Percentiles rank a stretch among this genome's conserved stretches.
Conservation (phyloP, 148 eudicot species). For the Heliamphora exappendiculata region DNA sequence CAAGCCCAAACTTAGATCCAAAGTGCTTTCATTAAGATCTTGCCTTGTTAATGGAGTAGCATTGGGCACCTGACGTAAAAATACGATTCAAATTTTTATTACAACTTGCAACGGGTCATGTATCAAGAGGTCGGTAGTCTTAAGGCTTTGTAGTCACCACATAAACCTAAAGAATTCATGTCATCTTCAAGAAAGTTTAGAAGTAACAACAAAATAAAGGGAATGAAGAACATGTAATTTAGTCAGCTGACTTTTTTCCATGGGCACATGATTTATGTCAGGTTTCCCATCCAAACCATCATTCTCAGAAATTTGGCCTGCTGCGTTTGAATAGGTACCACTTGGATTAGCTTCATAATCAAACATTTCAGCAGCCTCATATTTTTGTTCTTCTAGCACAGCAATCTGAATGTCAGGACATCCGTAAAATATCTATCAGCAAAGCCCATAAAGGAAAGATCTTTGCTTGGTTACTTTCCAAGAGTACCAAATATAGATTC, state of each 20-base stretch:
- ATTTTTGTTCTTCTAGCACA: constrained; percentile 71
- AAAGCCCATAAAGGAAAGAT: neutral
- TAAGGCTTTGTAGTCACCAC: neutral
- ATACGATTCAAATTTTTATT: neutral
- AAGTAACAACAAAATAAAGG: neutral
- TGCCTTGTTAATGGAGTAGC: constrained; percentile 45
- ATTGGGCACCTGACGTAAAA: constrained; percentile 37
- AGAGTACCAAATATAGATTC: neutral
- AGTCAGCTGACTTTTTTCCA: constrained; percentile 70
- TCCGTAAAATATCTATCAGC: constrained; percentile 6
- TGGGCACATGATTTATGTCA: constrained; percentile 78
- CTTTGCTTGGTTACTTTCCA: neutral
- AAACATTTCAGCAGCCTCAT: constrained; percentile 46
- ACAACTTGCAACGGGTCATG: neutral
- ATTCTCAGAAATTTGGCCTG: constrained; percentile 32
- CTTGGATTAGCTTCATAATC: constrained; percentile 55
- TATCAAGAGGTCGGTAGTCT: neutral
- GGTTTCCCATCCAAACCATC: constrained; percentile 53
- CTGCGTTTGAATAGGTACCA: constrained; percentile 26
- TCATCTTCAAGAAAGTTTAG: neutral
- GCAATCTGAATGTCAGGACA: constrained; percentile 44
- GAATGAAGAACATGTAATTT: neutral
- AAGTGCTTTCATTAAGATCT: constrained; percentile 63
- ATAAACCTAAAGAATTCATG: neutral
- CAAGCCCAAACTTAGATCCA: constrained; percentile 66